Base-by-base conservation (phyloP, 2,329 filamentous ascomycete species). In the Ilyonectria robusta region DNA sequence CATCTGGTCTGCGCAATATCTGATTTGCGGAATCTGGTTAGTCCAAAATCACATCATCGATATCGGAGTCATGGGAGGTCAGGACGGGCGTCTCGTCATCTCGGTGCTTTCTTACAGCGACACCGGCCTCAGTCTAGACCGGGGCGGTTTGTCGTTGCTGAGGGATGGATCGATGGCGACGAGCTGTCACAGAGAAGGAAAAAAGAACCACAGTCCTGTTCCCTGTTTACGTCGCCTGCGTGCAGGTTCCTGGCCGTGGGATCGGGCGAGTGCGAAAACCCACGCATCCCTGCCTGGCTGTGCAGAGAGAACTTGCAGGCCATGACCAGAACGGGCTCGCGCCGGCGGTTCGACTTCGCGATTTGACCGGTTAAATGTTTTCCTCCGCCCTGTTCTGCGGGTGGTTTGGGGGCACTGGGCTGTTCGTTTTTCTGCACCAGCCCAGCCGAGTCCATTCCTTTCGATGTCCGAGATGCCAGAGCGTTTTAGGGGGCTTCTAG, bases 281-380 rank as follows among this genome's bases (percentile, higher is more conserved):
- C 56, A 33, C 33, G 48, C 58, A 65, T 56, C 69, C 62, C 65
- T 62, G 58, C 46, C 13, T 66, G 42, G 40, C 40, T n/a, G 40
- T n/a, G 17, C 40, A 42, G 40, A 42, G 40, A 42, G 40, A 29
- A 53, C 50, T 33, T 53, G 50, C n/a, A 51, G 29, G 48, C 29
- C 26, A 26, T 23, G 46, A 37, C 23, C 29, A 47, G 21, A 57
- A 31, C 63, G 13, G 58, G 48, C 46, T 66, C 58, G 63, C 63
- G 53, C 53, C 58, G 59, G 44, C 51, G 42, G 58, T 51, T 58
- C 54, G 37, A 47, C 13, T 33, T 50, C 50, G 31, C 68, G 58
- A 68, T 71, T 74, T 71, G 69, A 31, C 62, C 72, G 72, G 72
- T 53, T 73, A 75, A 70, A 69, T 37, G 48, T 29, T n/a, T 62